phyloP scores from a whole-genome alignment of 73 alveolate species.

The Blepharisma stoltei region DNA sequence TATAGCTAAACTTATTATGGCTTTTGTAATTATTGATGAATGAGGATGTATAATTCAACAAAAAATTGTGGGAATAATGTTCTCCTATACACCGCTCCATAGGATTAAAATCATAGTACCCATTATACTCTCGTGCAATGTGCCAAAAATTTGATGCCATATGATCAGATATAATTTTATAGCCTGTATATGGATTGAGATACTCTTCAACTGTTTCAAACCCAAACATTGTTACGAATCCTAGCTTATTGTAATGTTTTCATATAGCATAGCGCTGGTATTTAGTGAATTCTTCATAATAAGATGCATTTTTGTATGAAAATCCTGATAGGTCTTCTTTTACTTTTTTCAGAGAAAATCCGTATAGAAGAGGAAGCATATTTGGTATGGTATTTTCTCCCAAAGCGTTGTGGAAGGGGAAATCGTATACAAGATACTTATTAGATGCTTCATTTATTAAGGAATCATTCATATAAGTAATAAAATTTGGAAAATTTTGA shows the following conservation, averaged over 20 bases:
- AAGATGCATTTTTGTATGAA: background rate
- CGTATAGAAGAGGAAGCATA: conserved; percentile 1
- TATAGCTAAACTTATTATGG: background rate
- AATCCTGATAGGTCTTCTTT: no score
- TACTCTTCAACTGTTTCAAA: conserved; percentile 6
- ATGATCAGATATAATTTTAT: background rate
- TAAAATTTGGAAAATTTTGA: background rate
- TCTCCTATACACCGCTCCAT: background rate
- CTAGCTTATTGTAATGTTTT: background rate
- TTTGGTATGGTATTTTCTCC: background rate
- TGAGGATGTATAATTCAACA: background rate
- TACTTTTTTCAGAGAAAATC: background rate
- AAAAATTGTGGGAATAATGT: background rate
- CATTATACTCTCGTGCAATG: background rate
- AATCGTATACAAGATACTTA: background rate
- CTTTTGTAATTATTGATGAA: background rate
- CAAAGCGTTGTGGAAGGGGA: background rate
- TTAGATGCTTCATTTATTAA: background rate
- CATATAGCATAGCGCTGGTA: background rate
- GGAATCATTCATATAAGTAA: background rate
- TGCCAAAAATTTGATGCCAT: conserved; percentile 3
- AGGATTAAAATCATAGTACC: background rate
- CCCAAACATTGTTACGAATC: conserved; percentile 1
- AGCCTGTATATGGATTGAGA: background rate
- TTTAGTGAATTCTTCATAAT: background rate